A percentile compares a stretch with the other conserved stretches of the same genome.
Evolutionary conservation across 352 stramenopile species (phyloP).

Genomic region (Phytophthora tubulina): DNA sequence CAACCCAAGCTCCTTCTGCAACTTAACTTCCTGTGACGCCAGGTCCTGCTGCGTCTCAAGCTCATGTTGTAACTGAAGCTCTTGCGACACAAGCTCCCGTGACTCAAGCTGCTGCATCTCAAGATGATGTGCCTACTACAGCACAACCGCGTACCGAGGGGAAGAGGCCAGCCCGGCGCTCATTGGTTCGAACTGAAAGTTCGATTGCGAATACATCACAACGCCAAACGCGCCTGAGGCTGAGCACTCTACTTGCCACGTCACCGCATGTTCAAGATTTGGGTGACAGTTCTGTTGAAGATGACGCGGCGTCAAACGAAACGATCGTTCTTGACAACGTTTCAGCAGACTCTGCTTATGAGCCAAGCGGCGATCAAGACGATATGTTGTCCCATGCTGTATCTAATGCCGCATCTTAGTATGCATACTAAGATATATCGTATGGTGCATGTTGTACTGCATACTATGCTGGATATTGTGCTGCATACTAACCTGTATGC

Average conservation of each 20-base stretch:
- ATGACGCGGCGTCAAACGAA: not conserved
- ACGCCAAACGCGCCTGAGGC: not conserved
- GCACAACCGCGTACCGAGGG: too few species aligned
- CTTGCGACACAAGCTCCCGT: too few species aligned
- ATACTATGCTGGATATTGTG: not conserved
- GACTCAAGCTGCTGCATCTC: too few species aligned
- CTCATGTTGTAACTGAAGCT: too few species aligned
- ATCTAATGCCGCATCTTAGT: conserved; percentile 12
- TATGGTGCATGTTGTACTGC: conserved; percentile 13
- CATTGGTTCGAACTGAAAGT: not conserved
- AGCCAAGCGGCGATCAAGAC: conserved; percentile 1
- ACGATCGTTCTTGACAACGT: not conserved
- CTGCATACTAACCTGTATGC: conserved; percentile 12
- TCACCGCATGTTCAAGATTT: not conserved
- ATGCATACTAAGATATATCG: conserved; percentile 1
- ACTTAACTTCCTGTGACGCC: too few species aligned
- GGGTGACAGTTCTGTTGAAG: not conserved
- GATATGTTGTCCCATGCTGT: not conserved
- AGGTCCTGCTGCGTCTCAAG: too few species aligned
- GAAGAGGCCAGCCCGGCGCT: not conserved
- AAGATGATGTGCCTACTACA: too few species aligned
- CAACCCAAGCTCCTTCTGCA: too few species aligned
- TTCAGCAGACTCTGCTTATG: not conserved
- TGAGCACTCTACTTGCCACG: not conserved
- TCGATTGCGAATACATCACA: not conserved